A percentile compares a stretch with the other conserved stretches of the same genome.
These are phyloP conservation scores for Candida tammaniensis DNA, from an alignment of 805 yeast species.

Conservation along the genomic window DNA sequence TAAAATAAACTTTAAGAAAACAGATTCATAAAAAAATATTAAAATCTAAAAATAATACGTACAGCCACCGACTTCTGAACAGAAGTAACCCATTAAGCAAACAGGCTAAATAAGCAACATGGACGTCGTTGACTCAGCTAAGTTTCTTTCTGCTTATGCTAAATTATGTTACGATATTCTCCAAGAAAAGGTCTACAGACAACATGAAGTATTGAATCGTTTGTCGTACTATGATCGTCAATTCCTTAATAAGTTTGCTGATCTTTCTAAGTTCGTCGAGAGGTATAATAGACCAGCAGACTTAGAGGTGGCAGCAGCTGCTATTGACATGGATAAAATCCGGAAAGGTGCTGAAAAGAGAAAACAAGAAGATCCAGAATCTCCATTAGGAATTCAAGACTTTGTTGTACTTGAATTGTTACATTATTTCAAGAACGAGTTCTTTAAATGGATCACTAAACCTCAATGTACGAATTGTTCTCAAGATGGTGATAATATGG, in stretches of 20 bases:
- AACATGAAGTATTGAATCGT: no score
- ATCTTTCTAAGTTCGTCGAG: constrained; percentile 1
- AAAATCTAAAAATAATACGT: no score
- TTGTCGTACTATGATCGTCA: background rate
- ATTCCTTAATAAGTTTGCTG: background rate
- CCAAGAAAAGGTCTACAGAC: no score
- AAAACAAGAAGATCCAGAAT: constrained; percentile 21
- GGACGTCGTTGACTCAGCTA: no score
- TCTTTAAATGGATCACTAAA: constrained; percentile 79
- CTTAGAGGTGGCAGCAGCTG: constrained; percentile 55
- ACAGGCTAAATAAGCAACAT: no score
- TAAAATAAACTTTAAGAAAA: no score
- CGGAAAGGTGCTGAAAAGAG: constrained; percentile 59
- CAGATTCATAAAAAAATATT: no score
- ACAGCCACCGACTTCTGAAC: no score
- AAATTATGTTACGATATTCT: no score
- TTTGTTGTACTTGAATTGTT: constrained; percentile 31
- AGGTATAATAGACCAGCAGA: constrained; percentile 14
- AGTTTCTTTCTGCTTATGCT: no score
- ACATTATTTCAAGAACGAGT: constrained; percentile 61
- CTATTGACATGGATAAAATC: constrained; percentile 57
- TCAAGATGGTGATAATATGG: constrained; percentile 33
- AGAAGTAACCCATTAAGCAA: no score
- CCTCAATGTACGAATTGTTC: constrained; percentile 60
- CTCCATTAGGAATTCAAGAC: constrained; percentile 31